These are phyloP conservation scores for Quercus alba DNA, from an alignment of 306 rosid genomes.

Conservation along the genomic window DNA sequence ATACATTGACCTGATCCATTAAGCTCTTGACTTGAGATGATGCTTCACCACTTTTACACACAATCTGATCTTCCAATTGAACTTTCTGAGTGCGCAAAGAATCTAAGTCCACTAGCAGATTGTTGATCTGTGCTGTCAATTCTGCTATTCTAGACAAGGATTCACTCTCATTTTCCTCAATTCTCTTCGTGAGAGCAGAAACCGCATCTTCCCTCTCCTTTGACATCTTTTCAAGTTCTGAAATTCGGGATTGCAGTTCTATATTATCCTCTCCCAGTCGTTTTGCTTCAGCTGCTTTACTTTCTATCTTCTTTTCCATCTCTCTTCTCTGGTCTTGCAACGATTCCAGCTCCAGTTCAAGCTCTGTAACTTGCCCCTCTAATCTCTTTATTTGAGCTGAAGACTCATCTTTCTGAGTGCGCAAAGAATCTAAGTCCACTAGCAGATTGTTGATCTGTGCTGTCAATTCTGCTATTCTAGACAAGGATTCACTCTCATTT, in stretches of 20 bases:
- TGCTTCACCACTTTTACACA: conserved; percentile 50
- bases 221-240: conserved; percentile 45
- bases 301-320: conserved; percentile 41
- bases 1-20: conserved; percentile 43
- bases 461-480: conserved; percentile 52
- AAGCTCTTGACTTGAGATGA: conserved; percentile 44
- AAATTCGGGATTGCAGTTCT: conserved; percentile 37
- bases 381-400: conserved; percentile 36
- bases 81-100: conserved; percentile 43
- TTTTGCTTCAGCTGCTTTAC: conserved; percentile 24
- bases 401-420: conserved; percentile 30
- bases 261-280: conserved; percentile 36
- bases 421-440: conserved; percentile 36
- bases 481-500: conserved; percentile 38
- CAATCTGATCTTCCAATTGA: conserved; percentile 57
- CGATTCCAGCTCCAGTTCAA: conserved; percentile 42
- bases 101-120: conserved; percentile 41
- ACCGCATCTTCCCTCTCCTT: conserved; percentile 57
- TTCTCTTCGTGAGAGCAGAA: conserved; percentile 45
- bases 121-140: conserved; percentile 53
- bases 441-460: conserved; percentile 52
- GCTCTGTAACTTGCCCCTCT: conserved; percentile 20
- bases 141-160: conserved; percentile 47
- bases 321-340: conserved; percentile 42
- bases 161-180: conserved; percentile 48